These are phyloP conservation scores for Salix exigua DNA, from an alignment of 345 rosid genomes.

Conservation along the genomic window DNA sequence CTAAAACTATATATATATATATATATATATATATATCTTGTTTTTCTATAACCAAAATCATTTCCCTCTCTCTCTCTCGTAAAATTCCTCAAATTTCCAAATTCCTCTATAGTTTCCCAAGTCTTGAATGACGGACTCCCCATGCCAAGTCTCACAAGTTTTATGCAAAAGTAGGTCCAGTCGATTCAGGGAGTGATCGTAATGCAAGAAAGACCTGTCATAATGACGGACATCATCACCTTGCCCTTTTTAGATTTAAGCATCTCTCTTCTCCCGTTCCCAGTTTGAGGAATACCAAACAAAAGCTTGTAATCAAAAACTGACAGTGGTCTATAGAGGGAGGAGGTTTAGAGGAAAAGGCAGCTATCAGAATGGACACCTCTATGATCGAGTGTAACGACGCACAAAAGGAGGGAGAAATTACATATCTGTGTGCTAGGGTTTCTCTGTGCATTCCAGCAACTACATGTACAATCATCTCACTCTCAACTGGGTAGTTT, in stretches of 20 bases:
- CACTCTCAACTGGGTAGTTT: conserved; percentile 28
- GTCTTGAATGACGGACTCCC: no score
- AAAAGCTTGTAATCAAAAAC: neutral
- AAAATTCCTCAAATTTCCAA: no score
- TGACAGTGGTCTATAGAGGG: neutral
- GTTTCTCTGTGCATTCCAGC: conserved; percentile 31
- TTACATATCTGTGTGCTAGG: conserved; percentile 15
- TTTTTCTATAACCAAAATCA: no score
- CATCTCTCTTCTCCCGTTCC: neutral
- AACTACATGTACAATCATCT: conserved; percentile 38
- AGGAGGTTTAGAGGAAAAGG: neutral
- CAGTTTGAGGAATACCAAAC: neutral
- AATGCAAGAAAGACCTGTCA: neutral
- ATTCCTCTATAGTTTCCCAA: no score
- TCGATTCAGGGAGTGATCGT: no score
- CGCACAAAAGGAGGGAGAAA: conserved; percentile 14
- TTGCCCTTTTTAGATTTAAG: neutral
- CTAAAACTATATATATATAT: no score
- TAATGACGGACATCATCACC: neutral
- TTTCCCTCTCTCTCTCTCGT: no score
- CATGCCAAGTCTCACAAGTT: no score
- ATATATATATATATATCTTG: no score
- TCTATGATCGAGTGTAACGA: neutral
- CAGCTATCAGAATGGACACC: conserved; percentile 19
- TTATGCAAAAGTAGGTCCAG: no score